Percentiles rank a stretch among this genome's conserved stretches.
Conservation (phyloP, 371 early-diverging fungal genomes). For the Batkoa obscura region DNA sequence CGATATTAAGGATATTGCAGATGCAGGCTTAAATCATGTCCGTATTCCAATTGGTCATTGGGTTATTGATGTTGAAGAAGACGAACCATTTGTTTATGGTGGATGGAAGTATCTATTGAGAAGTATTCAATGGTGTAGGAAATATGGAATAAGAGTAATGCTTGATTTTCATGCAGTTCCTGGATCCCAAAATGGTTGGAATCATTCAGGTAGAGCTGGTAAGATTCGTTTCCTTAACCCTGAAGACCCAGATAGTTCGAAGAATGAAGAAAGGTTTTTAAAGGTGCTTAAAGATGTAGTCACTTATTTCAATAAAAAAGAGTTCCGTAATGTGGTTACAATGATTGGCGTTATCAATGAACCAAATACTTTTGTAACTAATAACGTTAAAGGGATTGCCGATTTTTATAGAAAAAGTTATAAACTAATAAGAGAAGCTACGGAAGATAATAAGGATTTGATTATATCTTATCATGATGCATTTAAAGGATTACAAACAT, state of each 20-base stretch:
- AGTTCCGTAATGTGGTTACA: conserved; percentile 24
- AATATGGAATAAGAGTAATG: conserved; percentile 28
- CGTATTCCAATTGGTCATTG: conserved; percentile 24
- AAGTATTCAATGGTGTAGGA: conserved; percentile 27
- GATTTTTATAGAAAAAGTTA: conserved; percentile 12
- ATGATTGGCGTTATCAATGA: conserved; percentile 30
- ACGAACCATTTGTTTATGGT: conserved; percentile 9
- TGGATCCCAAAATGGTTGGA: conserved; percentile 34
- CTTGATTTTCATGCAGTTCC: conserved; percentile 39
- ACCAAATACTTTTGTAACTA: conserved; percentile 6
- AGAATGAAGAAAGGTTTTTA: conserved; percentile 9
- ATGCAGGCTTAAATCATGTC: conserved; percentile 21
- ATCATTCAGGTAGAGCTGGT: conserved; percentile 19
- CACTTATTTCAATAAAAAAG: conserved; percentile 13
- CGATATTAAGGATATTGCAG: conserved; percentile 16
- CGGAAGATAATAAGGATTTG: conserved; percentile 9
- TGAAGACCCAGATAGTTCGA: conserved; percentile 6
- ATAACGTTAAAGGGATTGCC: conserved; percentile 9
- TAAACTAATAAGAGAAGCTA: neutral
- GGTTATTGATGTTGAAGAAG: conserved; percentile 16
- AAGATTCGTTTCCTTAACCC: conserved; percentile 1
- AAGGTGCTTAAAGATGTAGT: conserved; percentile 7
- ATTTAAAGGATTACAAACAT: conserved; percentile 12
- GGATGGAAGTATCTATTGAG: conserved; percentile 17
- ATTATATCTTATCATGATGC: conserved; percentile 15